Base-by-base conservation (phyloP, 129 eudicot genomes). In the Heracleum sosnowskyi region DNA sequence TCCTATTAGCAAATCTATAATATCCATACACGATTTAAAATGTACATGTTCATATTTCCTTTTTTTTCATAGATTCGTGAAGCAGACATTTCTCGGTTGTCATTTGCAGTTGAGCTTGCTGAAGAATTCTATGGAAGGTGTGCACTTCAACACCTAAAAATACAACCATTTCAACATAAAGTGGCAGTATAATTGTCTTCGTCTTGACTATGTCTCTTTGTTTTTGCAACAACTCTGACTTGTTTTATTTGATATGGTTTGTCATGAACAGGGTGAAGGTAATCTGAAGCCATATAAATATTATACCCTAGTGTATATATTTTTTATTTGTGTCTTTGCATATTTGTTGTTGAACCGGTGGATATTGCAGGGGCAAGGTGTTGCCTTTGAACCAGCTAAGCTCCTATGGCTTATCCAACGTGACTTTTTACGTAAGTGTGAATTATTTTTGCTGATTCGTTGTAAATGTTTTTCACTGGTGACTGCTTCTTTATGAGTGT, bases 41-140 rank as follows among this genome's bases (percentile, higher is more conserved):
- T 51, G 44, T 51, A 62, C 76, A 72, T 20, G 11, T 64, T 42
- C 17, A 62, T 64, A 69, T 63, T 29, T 26, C 33, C 28, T 47
- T 31, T 79, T 57, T 20, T 8, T 76, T 76, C 85, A 66, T 66
- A 95, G 99, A 87, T 95, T 79, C 99, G 99, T 69, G 99, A 95
- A 87, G 99, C 99, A 76, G 97, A 95, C 81, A 91, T 95, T 84
- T 92, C 99, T 0, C 88, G 99, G 42, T 86, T 95, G 47, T 95
- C 99, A 63, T 95, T 95, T 85, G 99, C 99, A 11, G 95, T 95
- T 84, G 97, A 95, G 86, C 97, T 95, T 84, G 99, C 97, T 80
- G 99, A 95, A 86, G 99, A 95, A 81, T 95, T 95, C 57, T 95
- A 95, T 82, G 97, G 97, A 82, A 95, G 99, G 99, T 92, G n/a